Base-by-base conservation (phyloP, 345 rosid species). In the Raphanus raphanistrum region DNA sequence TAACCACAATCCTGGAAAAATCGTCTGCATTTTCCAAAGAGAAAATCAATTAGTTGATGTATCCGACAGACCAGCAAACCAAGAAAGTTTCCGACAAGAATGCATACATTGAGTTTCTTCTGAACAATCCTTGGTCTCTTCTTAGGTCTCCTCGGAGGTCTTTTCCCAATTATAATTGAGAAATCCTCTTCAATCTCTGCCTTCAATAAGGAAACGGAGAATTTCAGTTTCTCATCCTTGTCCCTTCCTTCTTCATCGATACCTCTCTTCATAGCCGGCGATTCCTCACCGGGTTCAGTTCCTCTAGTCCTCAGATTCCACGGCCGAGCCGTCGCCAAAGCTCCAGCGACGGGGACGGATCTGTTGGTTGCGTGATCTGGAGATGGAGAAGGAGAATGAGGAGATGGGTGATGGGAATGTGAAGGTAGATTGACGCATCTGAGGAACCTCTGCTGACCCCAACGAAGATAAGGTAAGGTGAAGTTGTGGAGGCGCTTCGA, bases 301-400 rank as follows among this genome's bases (percentile, higher is more conserved):
- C 82, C 68, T 36, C 82, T 79, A 64, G 69, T 79, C 27, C 82
- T 79, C 64, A 79, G 41, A 73, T 73, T 79, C 82, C 82, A 79
- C 32, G 77, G 78, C 26, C 58, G 70, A 48, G 38, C 16, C 16
- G 63, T 41, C 48, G 63, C 50, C 21, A 3, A 33, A 8, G 27
- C 60, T 70, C 10, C 17, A 32, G 32, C 5, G 0, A 65, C 0
- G 35, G 80, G 0, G 25, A 38, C 28, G 38, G 76, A 58, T 78
- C 81, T 72, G 36, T 32, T 12, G 62, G 67, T 2, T 31, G 32
- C 9, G 29, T 72, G 76, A 58, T 72, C 72, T 2, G 70, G 76
- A 31, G 76, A 33, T 0, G 81, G 16, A 0, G 71, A 29, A 15
- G 72, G 16, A 28, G 81, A 64, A 10, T 71, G 66, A 27, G 32